Evolutionary conservation across 331 rosid genomes (phyloP), one percentile per base, ranked within the genome.

Genomic region (Malus hybrid): DNA sequence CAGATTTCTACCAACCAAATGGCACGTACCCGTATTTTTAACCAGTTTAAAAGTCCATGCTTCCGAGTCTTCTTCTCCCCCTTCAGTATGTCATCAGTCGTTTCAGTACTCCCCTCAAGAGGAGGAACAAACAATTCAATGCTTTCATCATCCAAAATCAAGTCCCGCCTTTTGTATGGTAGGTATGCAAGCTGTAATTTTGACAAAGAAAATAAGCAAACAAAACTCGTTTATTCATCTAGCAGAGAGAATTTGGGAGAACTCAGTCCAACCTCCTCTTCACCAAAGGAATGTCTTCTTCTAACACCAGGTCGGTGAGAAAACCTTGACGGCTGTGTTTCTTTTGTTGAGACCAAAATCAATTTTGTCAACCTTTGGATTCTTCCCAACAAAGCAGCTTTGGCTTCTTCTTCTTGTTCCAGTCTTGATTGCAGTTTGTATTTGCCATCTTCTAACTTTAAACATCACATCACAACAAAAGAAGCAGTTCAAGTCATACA

Each of bases 331-430:
- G 97, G 72, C 10, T 82, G 90, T 24, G 98, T 78, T 53, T 90
- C 79, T 74, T 92, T 95, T 53, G 99, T 85, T 70, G 99, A 95
- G 81, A 95, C 99, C 89, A 95, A 85, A 82, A 95, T 95, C 84
- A 95, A 87, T 84, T 95, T 95, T 28, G 99, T 95, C 85, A 95
- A 81, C 78, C 98, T 87, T 78, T 95, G 99, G 82, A 95, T 95
- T 93, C 98, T 88, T 71, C 98, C 91, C 77, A 95, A 65, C 71
- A 95, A 86, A 81, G 99, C 99, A 80, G 96, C 96, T 84, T 90
- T 95, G 46, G 98, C 98, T 14, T 95, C 97, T 86, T 95, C 99
- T 78, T 95, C 99, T 88, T 95, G 89, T 87, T 95, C 99, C 93
- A 95, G 78, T 83, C 97, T 85, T 74, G 98, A 92, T 64, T 92